Base-by-base conservation (phyloP, 345 rosid genomes). In the Acer yangbiense region DNA sequence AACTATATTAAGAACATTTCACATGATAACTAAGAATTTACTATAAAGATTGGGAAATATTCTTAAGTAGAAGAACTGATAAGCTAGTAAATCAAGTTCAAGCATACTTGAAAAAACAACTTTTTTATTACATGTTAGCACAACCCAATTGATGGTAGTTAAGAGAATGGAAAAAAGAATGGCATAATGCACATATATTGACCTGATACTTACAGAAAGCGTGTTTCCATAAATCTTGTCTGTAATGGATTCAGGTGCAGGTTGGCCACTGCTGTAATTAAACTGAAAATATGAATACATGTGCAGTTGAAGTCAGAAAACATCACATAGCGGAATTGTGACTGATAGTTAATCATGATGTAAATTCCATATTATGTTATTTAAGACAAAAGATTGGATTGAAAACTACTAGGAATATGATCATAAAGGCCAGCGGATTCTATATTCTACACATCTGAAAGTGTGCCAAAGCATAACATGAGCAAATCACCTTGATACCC, bases 211-310 rank as follows among this genome's bases (percentile, higher is more conserved):
- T 85, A 96, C 99, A 78, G 98, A 91, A 63, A 96, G 97, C 0
- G 97, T 94, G 83, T 94, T 94, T 79, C 99, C 98, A 77, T 92
- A 94, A 65, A 96, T 94, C 90, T 94, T 94, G 90, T 92, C 97
- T 2, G 97, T 90, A 83, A 94, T 94, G 69, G 92, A 85, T 80
- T 94, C 98, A 27, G 97, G 99, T 32, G 98, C 98, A 66, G 95
- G 97, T 83, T 94, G 98, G 69, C 97, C 98, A 46, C 99, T 94
- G 90, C 85, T 90, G 90, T 91, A 92, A 69, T 94, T 96, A 82
- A 96, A 96, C 97, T 91, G 81, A 74, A 78, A 79, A 79, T 29
- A 8, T 13, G 14, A 70, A 71, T 77, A 74, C 55, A 35, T 39
- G 48, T 54, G 35, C 68, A 75, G 25, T 68, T 77, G 58, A 79